These are phyloP conservation scores for Areca catechu DNA, from an alignment of 176 grass and related monocot genomes.

Conservation along the genomic window DNA sequence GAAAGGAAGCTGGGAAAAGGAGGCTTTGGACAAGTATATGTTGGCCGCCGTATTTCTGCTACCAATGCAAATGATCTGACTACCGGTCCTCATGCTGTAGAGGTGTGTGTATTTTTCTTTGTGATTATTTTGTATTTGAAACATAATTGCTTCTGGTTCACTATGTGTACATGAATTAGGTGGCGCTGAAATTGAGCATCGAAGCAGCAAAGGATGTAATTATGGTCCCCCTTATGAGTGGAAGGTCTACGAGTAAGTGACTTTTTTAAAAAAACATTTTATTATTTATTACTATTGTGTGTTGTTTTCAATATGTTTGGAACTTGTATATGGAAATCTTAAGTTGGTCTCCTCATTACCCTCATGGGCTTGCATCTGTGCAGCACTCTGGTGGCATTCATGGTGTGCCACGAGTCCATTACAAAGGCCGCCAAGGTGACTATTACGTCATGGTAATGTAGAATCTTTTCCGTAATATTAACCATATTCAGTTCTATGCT, in stretches of 20 bases:
- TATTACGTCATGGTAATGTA: conserved; percentile 3
- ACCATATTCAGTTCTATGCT: too few relatives aligned
- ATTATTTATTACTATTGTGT: conserved; percentile 2
- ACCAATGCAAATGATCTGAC: conserved; percentile 41
- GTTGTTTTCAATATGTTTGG: conserved; percentile 1
- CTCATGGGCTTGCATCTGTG: too few relatives aligned
- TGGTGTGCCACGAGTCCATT: conserved; percentile 2
- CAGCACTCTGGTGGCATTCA: background rate
- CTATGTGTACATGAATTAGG: conserved; percentile 24
- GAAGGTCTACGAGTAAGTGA: conserved; percentile 82
- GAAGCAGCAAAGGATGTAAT: conserved; percentile 84
- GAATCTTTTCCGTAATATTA: too few relatives aligned
- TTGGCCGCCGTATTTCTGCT: conserved; percentile 74
- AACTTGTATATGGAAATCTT: too few relatives aligned
- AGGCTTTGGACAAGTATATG: conserved; percentile 98
- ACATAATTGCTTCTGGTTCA: background rate
- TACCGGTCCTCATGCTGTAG: conserved; percentile 62
- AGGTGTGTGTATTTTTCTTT: conserved; percentile 28
- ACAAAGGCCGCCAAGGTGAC: conserved; percentile 6
- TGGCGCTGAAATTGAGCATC: conserved; percentile 91
- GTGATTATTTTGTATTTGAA: conserved; percentile 4
- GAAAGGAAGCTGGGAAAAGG: conserved; percentile 94
- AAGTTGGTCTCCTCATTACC: background rate
- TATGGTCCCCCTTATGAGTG: conserved; percentile 88
- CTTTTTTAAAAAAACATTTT: background rate